A percentile compares a stretch with the other conserved stretches of the same genome.
Conservation (phyloP, 108 stramenopile genomes). For the Pseudonitzschia delicatissima region DNA sequence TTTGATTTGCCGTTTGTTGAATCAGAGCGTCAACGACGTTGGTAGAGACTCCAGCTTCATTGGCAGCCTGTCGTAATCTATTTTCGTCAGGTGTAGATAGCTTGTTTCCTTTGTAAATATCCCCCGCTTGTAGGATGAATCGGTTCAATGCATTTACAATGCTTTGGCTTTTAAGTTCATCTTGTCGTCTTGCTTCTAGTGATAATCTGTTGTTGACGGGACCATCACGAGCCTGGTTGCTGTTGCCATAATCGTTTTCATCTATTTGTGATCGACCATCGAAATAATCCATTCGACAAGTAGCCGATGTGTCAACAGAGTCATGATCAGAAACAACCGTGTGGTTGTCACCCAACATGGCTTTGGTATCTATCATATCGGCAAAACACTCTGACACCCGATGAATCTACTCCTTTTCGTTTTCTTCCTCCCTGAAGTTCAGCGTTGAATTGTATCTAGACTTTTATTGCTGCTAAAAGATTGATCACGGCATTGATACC, state of each 20-base stretch:
- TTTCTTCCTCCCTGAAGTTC: too few relatives aligned
- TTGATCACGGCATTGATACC: too few relatives aligned
- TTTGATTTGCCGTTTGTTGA: conserved; percentile 31
- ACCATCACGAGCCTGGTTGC: neutral
- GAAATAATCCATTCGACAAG: conserved; percentile 10
- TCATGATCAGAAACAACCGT: neutral
- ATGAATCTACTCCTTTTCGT: too few relatives aligned
- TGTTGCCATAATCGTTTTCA: neutral
- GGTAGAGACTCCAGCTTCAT: conserved; percentile 29
- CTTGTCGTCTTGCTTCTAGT: neutral
- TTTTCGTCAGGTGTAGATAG: conserved; percentile 17
- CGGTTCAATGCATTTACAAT: conserved; percentile 31
- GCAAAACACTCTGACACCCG: too few relatives aligned
- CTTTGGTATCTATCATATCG: neutral
- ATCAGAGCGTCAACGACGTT: conserved; percentile 30
- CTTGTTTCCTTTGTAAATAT: conserved; percentile 25
- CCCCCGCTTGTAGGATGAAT: conserved; percentile 37
- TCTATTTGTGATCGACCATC: neutral
- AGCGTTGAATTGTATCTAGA: too few relatives aligned
- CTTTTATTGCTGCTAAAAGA: too few relatives aligned
- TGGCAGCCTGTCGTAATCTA: conserved; percentile 25
- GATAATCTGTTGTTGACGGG: neutral
- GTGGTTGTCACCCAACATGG: neutral
- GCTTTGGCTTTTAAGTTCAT: conserved; percentile 7
- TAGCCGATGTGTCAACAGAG: conserved; percentile 26